Evolutionary conservation across 345 rosid genomes (phyloP), one percentile per base, ranked within the genome.

Genomic region (Noccaea bulbosa): DNA sequence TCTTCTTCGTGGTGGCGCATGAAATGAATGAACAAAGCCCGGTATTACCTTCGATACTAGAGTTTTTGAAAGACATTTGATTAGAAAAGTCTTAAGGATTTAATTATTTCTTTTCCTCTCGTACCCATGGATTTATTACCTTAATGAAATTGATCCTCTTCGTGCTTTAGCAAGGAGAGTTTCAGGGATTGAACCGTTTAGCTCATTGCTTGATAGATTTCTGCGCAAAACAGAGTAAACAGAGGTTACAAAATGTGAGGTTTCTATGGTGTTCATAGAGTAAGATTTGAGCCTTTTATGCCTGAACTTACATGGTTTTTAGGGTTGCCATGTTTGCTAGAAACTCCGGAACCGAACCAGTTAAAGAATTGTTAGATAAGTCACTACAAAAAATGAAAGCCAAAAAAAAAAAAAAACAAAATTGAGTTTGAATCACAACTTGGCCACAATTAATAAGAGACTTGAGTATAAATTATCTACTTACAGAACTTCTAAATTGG

Each of bases 351-450:
- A 86, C 78, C 22, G 80, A 14, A 24, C 92, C 89, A 6, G 77
- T 75, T 50, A 87, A 75, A 64, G 43, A 58, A 69, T 85, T 87
- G 80, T 83, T 78, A 3, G 92, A 87, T 70, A 84, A 79, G 77
- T 86, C 88, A 62, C 87, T 84, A 65, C 56, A 5, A 71, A 6
- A 70, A 63, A 69, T 48, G 14, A 11, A 64, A 45, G 24, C 0
- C 69, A 50, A 62, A 12, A 5, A 16, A 3, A 33, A 32, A 64
- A 17, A 22, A 1, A 2, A 38, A 3, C 24, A 16, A 16, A 22
- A 41, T 67, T 14, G 11, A 17, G 8, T 8, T 48, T n/a, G 11
- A 16, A 22, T 66, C 39, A 37, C 44, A 47, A 39, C 32, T 15
- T 14, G 22, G 16, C 34, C 10, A 6, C 16, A 48, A 11, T 5